These are phyloP conservation scores for Hemerocallis citrina DNA, from an alignment of 106 monocot genomes.

Conservation along the genomic window DNA sequence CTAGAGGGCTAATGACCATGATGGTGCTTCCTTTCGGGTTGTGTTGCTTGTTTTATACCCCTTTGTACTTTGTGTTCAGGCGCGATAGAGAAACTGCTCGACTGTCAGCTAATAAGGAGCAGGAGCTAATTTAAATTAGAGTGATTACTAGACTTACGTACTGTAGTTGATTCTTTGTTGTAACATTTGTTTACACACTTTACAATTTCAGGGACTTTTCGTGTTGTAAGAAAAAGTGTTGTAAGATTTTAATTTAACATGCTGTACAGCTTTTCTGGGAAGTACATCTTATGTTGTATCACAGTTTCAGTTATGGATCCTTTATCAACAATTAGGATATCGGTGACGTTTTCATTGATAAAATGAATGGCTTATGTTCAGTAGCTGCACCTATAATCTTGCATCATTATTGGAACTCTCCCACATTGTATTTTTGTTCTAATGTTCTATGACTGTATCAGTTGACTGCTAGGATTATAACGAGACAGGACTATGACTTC, in stretches of 20 bases:
- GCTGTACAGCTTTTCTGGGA: background rate
- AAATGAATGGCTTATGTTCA: no score
- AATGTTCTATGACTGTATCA: no score
- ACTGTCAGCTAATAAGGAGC: slow-evolving; percentile 35
- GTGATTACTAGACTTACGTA: background rate
- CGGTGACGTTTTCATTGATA: no score
- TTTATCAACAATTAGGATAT: no score
- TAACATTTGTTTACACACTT: background rate
- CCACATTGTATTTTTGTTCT: no score
- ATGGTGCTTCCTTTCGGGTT: slow-evolving; percentile 64
- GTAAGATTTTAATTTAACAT: no score
- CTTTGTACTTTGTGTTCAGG: slow-evolving; percentile 55
- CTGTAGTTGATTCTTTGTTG: background rate
- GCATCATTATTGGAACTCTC: no score
- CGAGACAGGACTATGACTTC: slow-evolving; percentile 96
- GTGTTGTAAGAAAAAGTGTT: background rate
- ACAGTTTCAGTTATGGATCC: background rate
- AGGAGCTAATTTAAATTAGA: slow-evolving; percentile 26
- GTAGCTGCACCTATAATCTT: no score
- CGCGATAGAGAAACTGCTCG: slow-evolving; percentile 49
- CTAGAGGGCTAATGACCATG: slow-evolving; percentile 72
- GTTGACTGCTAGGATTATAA: no score
- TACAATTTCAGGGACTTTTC: background rate
- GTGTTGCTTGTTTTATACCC: slow-evolving; percentile 65
- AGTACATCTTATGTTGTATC: background rate